phyloP scores from a whole-genome alignment of 1,139 yeast genomes.

The Magnusiomyces tetraspermus region DNA sequence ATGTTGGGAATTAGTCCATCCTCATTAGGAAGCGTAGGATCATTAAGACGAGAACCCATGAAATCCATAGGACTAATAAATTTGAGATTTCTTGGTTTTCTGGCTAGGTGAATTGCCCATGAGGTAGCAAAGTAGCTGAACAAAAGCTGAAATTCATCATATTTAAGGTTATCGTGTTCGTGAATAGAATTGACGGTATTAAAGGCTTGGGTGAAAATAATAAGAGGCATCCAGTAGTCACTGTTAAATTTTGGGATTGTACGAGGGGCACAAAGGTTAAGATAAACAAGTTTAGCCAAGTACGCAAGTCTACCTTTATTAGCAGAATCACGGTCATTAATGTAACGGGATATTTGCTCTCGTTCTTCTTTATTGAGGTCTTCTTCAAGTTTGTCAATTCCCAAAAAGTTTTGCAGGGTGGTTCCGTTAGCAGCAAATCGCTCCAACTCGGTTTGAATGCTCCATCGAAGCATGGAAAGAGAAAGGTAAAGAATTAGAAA shows the following conservation, averaged over 20 bases:
- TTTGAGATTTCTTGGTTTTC: not conserved
- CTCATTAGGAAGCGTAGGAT: not conserved
- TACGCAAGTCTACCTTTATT: not conserved
- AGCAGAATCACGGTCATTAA: not conserved
- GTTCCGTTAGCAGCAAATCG: slow-evolving; percentile 1
- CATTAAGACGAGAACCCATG: not conserved
- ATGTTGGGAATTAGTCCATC: not conserved
- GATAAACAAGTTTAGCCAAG: not conserved
- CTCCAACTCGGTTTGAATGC: not conserved
- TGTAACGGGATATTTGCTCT: not conserved
- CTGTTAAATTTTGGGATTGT: not conserved
- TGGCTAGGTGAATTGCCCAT: not conserved
- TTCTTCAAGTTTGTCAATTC: slow-evolving; percentile 1
- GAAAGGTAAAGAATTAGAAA: not conserved
- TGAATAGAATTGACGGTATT: not conserved
- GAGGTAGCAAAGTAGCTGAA: not conserved
- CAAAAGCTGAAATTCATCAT: not conserved
- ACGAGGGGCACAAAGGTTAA: not conserved
- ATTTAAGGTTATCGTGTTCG: not conserved
- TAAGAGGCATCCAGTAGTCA: not conserved
- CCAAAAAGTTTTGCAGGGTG: not conserved
- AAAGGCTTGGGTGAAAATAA: not conserved
- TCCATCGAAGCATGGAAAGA: not conserved
- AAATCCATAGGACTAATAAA: not conserved
- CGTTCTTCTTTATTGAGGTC: not conserved